Conservation (phyloP, 176 grass and related monocot genomes). For the Guadua angustifolia region DNA sequence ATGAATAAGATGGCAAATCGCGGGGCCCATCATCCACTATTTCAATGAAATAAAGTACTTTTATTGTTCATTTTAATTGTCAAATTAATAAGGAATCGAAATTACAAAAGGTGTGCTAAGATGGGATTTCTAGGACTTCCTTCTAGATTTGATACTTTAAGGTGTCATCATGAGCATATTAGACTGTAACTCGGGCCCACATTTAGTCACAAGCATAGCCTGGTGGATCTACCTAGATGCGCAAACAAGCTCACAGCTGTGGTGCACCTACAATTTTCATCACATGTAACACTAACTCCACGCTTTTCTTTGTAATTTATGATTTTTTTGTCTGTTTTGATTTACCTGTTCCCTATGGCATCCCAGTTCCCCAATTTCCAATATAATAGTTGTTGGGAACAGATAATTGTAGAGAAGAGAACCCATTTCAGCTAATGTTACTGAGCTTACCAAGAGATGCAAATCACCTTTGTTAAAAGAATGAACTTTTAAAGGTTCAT, state of each 20-base stretch:
- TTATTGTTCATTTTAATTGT: too few relatives aligned
- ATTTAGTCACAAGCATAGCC: conserved; percentile 4
- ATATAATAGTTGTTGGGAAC: conserved; percentile 17
- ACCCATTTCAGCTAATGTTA: conserved; percentile 5
- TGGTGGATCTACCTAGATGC: conserved; percentile 17
- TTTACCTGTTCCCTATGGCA: conserved; percentile 4
- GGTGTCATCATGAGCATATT: background rate
- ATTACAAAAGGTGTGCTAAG: conserved; percentile 75
- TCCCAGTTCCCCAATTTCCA: background rate
- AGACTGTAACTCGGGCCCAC: conserved; percentile 21
- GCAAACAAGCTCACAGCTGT: conserved; percentile 26
- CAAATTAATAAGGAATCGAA: conserved; percentile 91
- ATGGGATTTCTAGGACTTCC: conserved; percentile 24
- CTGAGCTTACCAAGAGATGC: background rate
- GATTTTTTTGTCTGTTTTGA: background rate
- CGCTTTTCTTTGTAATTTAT: conserved; percentile 20
- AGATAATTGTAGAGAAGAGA: conserved; percentile 16
- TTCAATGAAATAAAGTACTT: too few relatives aligned
- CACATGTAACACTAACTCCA: conserved; percentile 2
- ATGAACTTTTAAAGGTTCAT: conserved; percentile 61
- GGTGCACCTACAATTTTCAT: background rate
- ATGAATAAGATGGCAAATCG: too few relatives aligned
- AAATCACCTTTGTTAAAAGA: background rate
- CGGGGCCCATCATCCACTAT: too few relatives aligned
- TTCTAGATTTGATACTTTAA: conserved; percentile 29